These are phyloP conservation scores for Yamadazyma insecticola DNA, from an alignment of 805 yeast genomes.

Conservation along the genomic window DNA sequence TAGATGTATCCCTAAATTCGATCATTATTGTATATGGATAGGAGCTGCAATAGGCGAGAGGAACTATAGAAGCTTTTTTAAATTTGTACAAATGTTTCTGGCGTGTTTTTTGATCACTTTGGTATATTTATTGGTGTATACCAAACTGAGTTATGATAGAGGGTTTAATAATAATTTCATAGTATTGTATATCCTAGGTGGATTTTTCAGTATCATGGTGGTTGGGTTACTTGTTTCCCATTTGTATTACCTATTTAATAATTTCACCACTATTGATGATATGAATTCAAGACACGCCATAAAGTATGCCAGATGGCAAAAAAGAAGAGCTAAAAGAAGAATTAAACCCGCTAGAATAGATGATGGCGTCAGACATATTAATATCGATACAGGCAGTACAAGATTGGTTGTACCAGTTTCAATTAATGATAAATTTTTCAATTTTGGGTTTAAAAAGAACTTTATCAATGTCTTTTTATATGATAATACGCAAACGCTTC, in stretches of 20 bases:
- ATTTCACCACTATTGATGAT: slow-evolving; percentile 60
- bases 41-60: slow-evolving; percentile 66
- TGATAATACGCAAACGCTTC: slow-evolving; percentile 3
- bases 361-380: neutral
- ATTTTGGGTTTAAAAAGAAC: slow-evolving; percentile 34
- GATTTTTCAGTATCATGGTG: slow-evolving; percentile 44
- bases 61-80: slow-evolving; percentile 59
- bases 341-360: slow-evolving; percentile 9
- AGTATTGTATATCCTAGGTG: slow-evolving; percentile 40
- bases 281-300: slow-evolving; percentile 33
- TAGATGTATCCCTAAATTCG: slow-evolving; percentile 68
- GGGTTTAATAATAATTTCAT: slow-evolving; percentile 45
- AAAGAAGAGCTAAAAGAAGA: slow-evolving; percentile 4
- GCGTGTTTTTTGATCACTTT: slow-evolving; percentile 28
- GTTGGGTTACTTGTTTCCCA: slow-evolving; percentile 40
- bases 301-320: slow-evolving; percentile 14
- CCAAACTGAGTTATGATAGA: slow-evolving; percentile 12
- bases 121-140: slow-evolving; percentile 19
- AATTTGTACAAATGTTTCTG: slow-evolving; percentile 39
- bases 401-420: slow-evolving; percentile 34
- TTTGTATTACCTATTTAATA: slow-evolving; percentile 38
- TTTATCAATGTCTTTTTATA: slow-evolving; percentile 26
- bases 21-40: slow-evolving; percentile 80
- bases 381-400: slow-evolving; percentile 1
- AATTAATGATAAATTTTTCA: slow-evolving; percentile 28